A percentile compares a stretch with the other conserved stretches of the same genome.
Conservation (phyloP, 2,329 filamentous ascomycete genomes). For the Venturia carpophila region DNA sequence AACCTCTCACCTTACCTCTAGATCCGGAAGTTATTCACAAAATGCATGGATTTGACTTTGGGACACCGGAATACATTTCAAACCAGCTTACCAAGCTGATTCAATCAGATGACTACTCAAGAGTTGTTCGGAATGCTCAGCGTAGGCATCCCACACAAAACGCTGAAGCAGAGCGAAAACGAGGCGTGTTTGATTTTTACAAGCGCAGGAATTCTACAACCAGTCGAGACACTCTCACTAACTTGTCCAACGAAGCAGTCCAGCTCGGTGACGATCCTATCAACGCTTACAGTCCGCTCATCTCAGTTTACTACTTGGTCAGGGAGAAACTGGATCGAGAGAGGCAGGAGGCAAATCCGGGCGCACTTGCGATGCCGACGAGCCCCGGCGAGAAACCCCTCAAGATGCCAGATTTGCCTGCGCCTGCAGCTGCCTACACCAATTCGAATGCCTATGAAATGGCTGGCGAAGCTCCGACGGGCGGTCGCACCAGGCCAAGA, state of each 20-base stretch:
- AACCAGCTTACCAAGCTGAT: conserved; percentile 76
- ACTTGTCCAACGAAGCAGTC: conserved; percentile 78
- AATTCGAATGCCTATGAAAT: conserved; percentile 80
- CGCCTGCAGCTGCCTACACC: conserved; percentile 82
- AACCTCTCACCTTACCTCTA: conserved; percentile 76
- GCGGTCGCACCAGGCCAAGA: conserved; percentile 72
- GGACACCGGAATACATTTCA: conserved; percentile 73
- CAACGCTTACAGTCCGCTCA: conserved; percentile 84
- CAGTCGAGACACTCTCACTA: conserved; percentile 77
- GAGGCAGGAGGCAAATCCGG: conserved; percentile 49
- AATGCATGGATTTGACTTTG: conserved; percentile 98
- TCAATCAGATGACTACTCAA: conserved; percentile 89
- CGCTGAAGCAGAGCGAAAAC: conserved; percentile 63
- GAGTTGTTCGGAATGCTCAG: conserved; percentile 63
- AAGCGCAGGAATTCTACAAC: conserved; percentile 78
- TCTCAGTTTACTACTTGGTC: conserved; percentile 95
- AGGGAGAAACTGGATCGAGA: conserved; percentile 88
- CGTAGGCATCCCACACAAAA: conserved; percentile 56
- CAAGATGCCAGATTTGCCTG: conserved; percentile 64
- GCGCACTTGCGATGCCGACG: conserved; percentile 48
- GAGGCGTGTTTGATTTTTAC: conserved; percentile 95
- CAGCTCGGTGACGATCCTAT: conserved; percentile 76
- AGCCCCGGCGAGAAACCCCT: conserved; percentile 44
- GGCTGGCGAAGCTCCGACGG: conserved; percentile 78
- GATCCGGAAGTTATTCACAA: conserved; percentile 77